Base-by-base conservation (phyloP, 371 early-diverging fungal species). In the Phascolomyces articulosus region DNA sequence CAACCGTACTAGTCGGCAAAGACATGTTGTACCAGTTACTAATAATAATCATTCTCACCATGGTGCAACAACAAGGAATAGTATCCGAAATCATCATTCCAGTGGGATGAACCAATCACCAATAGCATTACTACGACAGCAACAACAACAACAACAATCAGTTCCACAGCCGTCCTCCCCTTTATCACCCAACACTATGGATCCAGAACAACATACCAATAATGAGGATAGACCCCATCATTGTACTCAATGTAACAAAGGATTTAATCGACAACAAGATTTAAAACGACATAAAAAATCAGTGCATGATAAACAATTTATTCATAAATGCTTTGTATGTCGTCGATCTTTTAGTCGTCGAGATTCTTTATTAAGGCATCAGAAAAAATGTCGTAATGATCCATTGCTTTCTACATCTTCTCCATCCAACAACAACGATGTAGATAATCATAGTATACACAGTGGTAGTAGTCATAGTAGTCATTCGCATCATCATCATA, bases 231-330 rank as follows among this genome's bases (percentile, higher is more conserved):
- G 47, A 9, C 47, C 60, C 4, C 28, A 59, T 18, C 28, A 2
- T 15, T 47, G 60, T 20, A 15, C 0, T n/a, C 20, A 47, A 10
- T 59, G 60, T 20, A 44, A 24, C 1, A 24, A 9, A 6, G 4
- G 44, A 44, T 59, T 59, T 28, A 59, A 47, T 9, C 60, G 60
- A 11, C 26, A 28, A 59, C 47, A 59, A 21, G 60, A 59, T 47
- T 40, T 59, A 24, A 59, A 47, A 11, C 41, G 60, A 41, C 60
- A 59, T 11, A n/a, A 11, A 2, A 47, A 27, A 16, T 26, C 44
- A 11, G 26, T 47, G 2, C 60, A 59, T 29, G 41, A 40, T 3
- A 27, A 40, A n/a, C 23, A 29, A 6, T 0, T 27, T 31, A 15
- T 55, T 24, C 48, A 59, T 28, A 28, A 2, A 2, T 59, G 60